Evolutionary conservation across 2,329 filamentous ascomycete genomes (phyloP).

Genomic region (Fusarium aywerte): DNA sequence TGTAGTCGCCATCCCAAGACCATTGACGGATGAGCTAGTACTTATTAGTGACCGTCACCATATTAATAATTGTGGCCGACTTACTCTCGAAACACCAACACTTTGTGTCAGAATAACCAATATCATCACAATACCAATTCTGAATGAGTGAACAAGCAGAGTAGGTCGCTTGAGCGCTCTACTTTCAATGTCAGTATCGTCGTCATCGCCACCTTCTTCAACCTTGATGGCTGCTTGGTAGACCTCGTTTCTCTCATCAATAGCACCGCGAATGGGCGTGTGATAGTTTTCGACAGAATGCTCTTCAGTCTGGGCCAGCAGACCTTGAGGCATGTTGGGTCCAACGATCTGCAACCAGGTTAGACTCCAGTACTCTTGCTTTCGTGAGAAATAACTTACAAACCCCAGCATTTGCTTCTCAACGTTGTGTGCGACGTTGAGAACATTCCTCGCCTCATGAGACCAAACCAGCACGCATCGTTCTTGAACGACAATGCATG

Average conservation of each 20-base stretch:
- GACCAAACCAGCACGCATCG: slow-evolving; percentile 43
- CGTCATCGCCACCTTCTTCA: slow-evolving; percentile 41
- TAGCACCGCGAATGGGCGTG: slow-evolving; percentile 42
- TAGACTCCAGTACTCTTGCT: not conserved
- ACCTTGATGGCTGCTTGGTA: slow-evolving; percentile 43
- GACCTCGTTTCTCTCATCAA: slow-evolving; percentile 43
- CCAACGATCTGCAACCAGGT: slow-evolving; percentile 32
- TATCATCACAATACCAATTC: slow-evolving; percentile 44
- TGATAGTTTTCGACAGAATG: slow-evolving; percentile 25
- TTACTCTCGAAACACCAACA: slow-evolving; percentile 42
- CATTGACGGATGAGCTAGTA: slow-evolving; percentile 32
- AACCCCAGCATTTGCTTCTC: slow-evolving; percentile 44
- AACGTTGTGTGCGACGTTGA: slow-evolving; percentile 42
- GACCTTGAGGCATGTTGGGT: slow-evolving; percentile 39
- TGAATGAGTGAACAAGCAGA: slow-evolving; percentile 39
- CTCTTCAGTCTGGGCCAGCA: slow-evolving; percentile 40
- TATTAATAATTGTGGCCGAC: not conserved
- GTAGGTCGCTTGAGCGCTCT: slow-evolving; percentile 35
- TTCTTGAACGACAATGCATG: slow-evolving; percentile 41
- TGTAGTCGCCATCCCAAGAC: slow-evolving; percentile 40
- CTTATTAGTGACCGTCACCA: rapidly evolving
- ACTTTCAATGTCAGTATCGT: slow-evolving; percentile 38
- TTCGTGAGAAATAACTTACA: slow-evolving; percentile 25
- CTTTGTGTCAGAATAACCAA: slow-evolving; percentile 43
- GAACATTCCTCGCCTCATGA: slow-evolving; percentile 36